Evolutionary conservation across 176 grass and related monocot genomes (phyloP).

Genomic region (sorghum (Sorghum bicolor)): DNA sequence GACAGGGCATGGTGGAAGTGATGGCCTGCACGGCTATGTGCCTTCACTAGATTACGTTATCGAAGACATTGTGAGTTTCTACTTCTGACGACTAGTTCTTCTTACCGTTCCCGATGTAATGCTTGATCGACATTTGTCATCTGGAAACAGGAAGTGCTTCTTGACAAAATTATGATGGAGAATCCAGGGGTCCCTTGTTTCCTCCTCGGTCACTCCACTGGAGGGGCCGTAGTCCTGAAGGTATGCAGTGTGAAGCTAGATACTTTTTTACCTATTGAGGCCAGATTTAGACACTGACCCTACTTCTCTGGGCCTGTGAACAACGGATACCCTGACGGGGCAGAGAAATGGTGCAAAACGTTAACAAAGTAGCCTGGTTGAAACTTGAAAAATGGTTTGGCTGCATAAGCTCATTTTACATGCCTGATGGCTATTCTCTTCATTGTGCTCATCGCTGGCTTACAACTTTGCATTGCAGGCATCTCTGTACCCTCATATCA

Average conservation of each 20-base stretch:
- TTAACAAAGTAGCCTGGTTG: conserved; percentile 47
- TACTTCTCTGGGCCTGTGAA: conserved; percentile 53
- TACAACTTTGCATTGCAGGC: conserved; percentile 63
- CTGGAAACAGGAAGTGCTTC: conserved; percentile 57
- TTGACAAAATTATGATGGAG: conserved; percentile 73
- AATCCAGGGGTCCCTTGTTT: conserved; percentile 82
- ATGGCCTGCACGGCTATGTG: conserved; percentile 96
- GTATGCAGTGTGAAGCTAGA: conserved; percentile 37
- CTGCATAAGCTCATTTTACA: conserved; percentile 35
- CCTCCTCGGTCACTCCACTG: conserved; percentile 94
- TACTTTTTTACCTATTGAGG: conserved; percentile 11
- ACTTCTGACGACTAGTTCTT: not conserved
- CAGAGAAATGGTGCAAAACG: conserved; percentile 56
- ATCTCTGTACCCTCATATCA: conserved; percentile 68
- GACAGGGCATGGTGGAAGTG: conserved; percentile 95
- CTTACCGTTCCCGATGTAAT: not conserved
- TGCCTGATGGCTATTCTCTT: not conserved
- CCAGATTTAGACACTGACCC: conserved; percentile 52
- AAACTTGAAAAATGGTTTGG: conserved; percentile 41
- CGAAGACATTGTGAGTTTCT: conserved; percentile 71
- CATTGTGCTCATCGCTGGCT: conserved; percentile 15
- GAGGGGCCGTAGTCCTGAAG: conserved; percentile 93
- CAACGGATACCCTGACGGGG: conserved; percentile 42
- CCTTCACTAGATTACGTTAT: conserved; percentile 91
- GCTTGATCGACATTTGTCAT: not conserved